A percentile compares a stretch with the other conserved stretches of the same genome.
Conservation (phyloP, 1,139 yeast species). For the Saccharomyces hybrid region DNA sequence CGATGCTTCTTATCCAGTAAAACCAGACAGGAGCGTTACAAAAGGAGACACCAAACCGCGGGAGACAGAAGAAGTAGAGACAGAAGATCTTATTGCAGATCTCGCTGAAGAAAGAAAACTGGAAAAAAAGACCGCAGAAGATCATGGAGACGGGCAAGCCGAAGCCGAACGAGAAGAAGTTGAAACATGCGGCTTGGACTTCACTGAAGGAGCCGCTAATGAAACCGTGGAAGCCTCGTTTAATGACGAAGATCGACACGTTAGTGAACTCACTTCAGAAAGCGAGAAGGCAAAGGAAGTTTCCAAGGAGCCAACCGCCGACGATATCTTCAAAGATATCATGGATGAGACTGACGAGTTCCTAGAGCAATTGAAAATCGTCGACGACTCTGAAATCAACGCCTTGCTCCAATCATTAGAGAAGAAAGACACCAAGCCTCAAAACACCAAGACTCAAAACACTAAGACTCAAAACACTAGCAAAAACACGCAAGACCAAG, state of each 20-base stretch:
- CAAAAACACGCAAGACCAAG: neutral
- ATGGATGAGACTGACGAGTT: slow-evolving; percentile 25
- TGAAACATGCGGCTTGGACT: slow-evolving; percentile 6
- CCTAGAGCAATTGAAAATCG: slow-evolving; percentile 19
- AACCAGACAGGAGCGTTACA: neutral
- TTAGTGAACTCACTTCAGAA: neutral
- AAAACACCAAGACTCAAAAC: neutral
- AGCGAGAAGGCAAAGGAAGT: neutral
- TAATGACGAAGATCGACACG: neutral
- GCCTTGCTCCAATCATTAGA: slow-evolving; percentile 18
- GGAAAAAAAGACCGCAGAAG: neutral
- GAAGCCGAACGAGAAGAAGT: slow-evolving; percentile 12
- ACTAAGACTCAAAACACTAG: neutral
- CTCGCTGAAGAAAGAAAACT: neutral
- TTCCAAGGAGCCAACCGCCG: neutral
- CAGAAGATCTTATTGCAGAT: neutral
- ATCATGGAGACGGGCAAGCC: neutral
- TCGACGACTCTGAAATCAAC: slow-evolving; percentile 24
- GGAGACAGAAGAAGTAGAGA: neutral
- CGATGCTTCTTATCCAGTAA: neutral
- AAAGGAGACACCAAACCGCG: neutral
- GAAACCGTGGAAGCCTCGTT: neutral
- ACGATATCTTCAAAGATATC: slow-evolving; percentile 7
- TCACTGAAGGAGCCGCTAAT: neutral
- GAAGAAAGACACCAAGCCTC: neutral